A percentile compares a stretch with the other conserved stretches of the same genome.
These are phyloP conservation scores for Anethum foeniculum DNA, from an alignment of 140 eudicot genomes.

Conservation along the genomic window DNA sequence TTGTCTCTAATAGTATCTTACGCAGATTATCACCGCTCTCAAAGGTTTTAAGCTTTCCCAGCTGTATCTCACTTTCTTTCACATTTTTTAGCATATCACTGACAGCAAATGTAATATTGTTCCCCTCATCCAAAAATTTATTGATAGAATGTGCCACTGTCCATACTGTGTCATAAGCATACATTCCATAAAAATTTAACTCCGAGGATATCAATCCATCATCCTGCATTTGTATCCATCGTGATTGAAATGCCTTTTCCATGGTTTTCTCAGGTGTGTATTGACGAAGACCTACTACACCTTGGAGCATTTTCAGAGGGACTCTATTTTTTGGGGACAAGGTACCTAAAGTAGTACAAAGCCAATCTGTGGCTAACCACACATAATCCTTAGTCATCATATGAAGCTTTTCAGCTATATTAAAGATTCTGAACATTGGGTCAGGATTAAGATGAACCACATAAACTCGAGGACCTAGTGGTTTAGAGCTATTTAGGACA, in stretches of 20 bases:
- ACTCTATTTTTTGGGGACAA: conserved; percentile 18
- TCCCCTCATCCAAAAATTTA: conserved; percentile 28
- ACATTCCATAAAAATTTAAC: conserved; percentile 20
- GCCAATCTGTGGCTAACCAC: conserved; percentile 64
- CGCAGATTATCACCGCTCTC: conserved; percentile 36
- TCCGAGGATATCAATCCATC: conserved; percentile 6
- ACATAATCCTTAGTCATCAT: conserved; percentile 51
- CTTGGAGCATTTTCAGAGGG: conserved; percentile 31
- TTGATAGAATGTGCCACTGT: conserved; percentile 44
- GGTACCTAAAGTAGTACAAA: conserved; percentile 42
- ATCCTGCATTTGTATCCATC: conserved; percentile 20
- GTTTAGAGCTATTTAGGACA: conserved; percentile 40
- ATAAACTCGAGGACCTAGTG: conserved; percentile 56
- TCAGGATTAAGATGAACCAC: conserved; percentile 51
- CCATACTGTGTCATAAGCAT: conserved; percentile 58
- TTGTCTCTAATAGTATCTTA: conserved; percentile 25
- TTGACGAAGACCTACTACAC: conserved; percentile 49
- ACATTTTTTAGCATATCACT: conserved; percentile 14
- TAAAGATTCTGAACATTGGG: conserved; percentile 33
- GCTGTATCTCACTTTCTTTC: conserved; percentile 26
- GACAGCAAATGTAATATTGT: conserved; percentile 32
- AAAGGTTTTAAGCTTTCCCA: conserved; percentile 41
- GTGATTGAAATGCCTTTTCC: conserved; percentile 19
- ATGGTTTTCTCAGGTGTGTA: conserved; percentile 20
- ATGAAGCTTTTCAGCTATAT: conserved; percentile 32